phyloP scores from a whole-genome alignment of 129 eudicot genomes.

The Helianthus tuberosus region DNA sequence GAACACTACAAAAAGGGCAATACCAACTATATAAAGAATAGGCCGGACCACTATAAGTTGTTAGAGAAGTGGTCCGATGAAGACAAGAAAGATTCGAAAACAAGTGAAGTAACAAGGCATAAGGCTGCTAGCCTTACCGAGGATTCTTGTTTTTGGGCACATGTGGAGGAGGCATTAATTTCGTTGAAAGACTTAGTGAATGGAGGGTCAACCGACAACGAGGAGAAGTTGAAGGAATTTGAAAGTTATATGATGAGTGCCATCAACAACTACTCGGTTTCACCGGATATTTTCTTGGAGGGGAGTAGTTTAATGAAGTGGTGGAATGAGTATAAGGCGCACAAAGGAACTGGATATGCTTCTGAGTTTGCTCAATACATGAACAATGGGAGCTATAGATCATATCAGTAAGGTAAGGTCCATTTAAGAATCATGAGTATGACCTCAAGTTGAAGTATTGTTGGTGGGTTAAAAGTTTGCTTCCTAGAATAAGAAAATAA shows the following conservation, averaged over 20 bases:
- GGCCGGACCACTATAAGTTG: constrained; percentile 41
- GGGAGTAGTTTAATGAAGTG: constrained; percentile 39
- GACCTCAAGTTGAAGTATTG: neutral
- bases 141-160: constrained; percentile 69
- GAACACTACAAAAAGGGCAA: constrained; percentile 41
- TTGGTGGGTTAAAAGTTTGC: neutral
- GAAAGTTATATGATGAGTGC: too few species aligned
- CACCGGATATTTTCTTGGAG: constrained; percentile 25
- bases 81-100: constrained; percentile 4
- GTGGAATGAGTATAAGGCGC: constrained; percentile 34
- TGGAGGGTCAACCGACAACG: neutral
- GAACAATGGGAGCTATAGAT: too few species aligned
- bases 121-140: constrained; percentile 43
- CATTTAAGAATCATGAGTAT: too few species aligned
- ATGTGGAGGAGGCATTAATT: constrained; percentile 56
- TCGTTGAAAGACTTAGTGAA: neutral
- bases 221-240: too few species aligned
- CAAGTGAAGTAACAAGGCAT: constrained; percentile 1
- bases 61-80: constrained; percentile 47
- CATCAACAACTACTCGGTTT: constrained; percentile 23
- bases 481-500: too few species aligned
- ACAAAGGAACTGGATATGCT: too few species aligned
- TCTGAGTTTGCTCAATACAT: too few species aligned
- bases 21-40: constrained; percentile 26
- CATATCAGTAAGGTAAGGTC: too few species aligned